Percentiles rank a stretch among this genome's conserved stretches.
Conservation (phyloP, 352 stramenopile species). For the Globisporangium nodosum region DNA sequence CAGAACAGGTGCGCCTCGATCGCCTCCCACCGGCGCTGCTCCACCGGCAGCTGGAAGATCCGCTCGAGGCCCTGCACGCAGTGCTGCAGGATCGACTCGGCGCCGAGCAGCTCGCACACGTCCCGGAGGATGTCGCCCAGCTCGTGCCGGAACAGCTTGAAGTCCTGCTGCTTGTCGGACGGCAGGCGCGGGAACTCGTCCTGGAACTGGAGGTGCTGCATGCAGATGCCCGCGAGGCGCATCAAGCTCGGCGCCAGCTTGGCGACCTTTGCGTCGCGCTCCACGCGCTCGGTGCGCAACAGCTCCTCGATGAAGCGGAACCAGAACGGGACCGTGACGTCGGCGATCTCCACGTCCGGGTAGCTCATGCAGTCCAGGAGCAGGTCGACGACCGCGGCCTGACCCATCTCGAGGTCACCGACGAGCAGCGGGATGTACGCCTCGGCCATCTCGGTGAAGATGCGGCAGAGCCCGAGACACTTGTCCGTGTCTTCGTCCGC, state of each 20-base stretch:
- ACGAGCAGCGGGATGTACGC: conserved; percentile 78
- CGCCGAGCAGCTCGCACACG: conserved; percentile 66
- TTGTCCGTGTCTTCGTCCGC: conserved; percentile 66
- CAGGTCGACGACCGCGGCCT: conserved; percentile 70
- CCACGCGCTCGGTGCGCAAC: conserved; percentile 10
- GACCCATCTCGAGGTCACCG: conserved; percentile 44
- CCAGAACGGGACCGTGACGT: conserved; percentile 86
- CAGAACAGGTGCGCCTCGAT: conserved; percentile 82
- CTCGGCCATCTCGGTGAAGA: conserved; percentile 90
- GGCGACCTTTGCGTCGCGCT: conserved; percentile 17
- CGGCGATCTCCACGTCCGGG: conserved; percentile 69
- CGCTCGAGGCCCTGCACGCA: conserved; percentile 69
- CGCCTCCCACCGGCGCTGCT: conserved; percentile 59
- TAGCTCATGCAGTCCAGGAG: conserved; percentile 88
- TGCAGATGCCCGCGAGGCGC: conserved; percentile 59
- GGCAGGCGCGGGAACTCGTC: conserved; percentile 60
- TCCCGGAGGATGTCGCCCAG: conserved; percentile 79
- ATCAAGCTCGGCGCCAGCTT: conserved; percentile 52
- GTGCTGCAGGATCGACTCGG: conserved; percentile 65
- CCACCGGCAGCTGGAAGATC: conserved; percentile 48
- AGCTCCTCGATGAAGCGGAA: conserved; percentile 59
- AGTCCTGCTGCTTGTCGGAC: conserved; percentile 71
- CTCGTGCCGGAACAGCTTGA: conserved; percentile 76
- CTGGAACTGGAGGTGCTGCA: conserved; percentile 78
- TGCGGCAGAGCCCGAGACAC: conserved; percentile 71